Conservation (phyloP, 1,284 basidiomycete species). For the Cryptococcus depauperatus region DNA sequence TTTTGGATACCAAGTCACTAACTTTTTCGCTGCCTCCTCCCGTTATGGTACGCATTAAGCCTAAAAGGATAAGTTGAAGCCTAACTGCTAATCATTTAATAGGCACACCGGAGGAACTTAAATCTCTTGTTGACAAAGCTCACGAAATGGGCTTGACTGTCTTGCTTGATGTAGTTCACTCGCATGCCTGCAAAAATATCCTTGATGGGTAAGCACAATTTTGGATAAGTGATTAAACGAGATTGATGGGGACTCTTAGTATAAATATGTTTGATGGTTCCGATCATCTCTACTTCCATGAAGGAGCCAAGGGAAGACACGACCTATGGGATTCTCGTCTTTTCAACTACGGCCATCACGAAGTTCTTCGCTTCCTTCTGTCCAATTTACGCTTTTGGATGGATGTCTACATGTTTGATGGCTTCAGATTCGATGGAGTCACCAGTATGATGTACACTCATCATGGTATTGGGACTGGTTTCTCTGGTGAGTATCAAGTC, state of each 20-base stretch:
- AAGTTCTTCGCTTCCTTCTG: constrained; percentile 87
- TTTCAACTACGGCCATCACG: constrained; percentile 93
- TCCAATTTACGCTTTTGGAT: constrained; percentile 94
- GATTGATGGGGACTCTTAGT: constrained; percentile 37
- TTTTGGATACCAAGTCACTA: constrained; percentile 96
- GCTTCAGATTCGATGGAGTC: constrained; percentile 96
- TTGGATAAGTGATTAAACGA: background rate
- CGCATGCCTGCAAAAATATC: constrained; percentile 96
- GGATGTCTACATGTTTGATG: constrained; percentile 92
- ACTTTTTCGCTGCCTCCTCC: constrained; percentile 94
- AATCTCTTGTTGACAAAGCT: constrained; percentile 88
- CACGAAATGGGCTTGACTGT: constrained; percentile 89
- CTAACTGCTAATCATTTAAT: background rate
- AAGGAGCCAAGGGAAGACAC: constrained; percentile 78
- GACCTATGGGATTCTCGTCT: constrained; percentile 91
- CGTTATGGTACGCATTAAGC: constrained; percentile 56
- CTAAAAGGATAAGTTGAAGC: background rate
- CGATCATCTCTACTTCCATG: constrained; percentile 96
- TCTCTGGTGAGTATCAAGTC: constrained; percentile 55
- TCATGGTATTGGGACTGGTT: constrained; percentile 94
- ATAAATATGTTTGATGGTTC: constrained; percentile 93
- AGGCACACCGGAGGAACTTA: constrained; percentile 85
- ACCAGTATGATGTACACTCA: constrained; percentile 99
- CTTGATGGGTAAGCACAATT: constrained; percentile 59
- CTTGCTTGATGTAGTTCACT: constrained; percentile 92